Base-by-base conservation (phyloP, 140 eudicot species). In the Stevia rebaudiana region DNA sequence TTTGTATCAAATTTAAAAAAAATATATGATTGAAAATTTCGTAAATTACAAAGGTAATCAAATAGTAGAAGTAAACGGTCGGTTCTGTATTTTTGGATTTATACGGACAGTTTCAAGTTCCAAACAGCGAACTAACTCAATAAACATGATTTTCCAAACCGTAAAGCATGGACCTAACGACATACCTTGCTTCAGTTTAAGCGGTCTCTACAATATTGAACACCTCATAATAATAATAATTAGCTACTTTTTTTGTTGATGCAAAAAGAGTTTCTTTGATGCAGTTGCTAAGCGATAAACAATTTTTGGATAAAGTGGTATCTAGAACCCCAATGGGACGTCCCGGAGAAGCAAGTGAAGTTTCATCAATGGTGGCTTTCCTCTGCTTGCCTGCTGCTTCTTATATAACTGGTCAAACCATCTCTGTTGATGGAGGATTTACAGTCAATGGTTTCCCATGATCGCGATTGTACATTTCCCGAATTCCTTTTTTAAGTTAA, bases 301-400 rank as follows among this genome's bases (percentile, higher is more conserved):
- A 77, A 74, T 77, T 64, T 61, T 49, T 71, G 52, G 78, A 58
- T 11, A 51, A 35, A 71, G 66, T 77, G 59, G 78, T 24, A 33
- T 71, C 78, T 0, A 77, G 81, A 59, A 77, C 81, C 21, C 81
- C 81, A 40, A 3, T 77, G n/a, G 54, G 46, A 18, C 81, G 81
- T 11, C 74, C 72, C 6, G 81, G 74, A 65, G 81, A 77, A 77
- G 78, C 81, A 15, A 51, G 65, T 5, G 81, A 77, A 57, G 81
- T 77, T 11, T 77, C 81, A 16, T 71, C 81, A 49, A 28, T 77
- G 17, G 78, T 77, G 63, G 81, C 81, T 2, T 77, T 77, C 61
- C 81, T 77, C 13, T 77, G 81, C 60, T 23, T 76, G 21, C 81
- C 81, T 10, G 81, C 81, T 6, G 76, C 81, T 28, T 76, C 81